Evolutionary conservation across 768 basidiomycete species (phyloP).

Genomic region (Pholiota molesta): DNA sequence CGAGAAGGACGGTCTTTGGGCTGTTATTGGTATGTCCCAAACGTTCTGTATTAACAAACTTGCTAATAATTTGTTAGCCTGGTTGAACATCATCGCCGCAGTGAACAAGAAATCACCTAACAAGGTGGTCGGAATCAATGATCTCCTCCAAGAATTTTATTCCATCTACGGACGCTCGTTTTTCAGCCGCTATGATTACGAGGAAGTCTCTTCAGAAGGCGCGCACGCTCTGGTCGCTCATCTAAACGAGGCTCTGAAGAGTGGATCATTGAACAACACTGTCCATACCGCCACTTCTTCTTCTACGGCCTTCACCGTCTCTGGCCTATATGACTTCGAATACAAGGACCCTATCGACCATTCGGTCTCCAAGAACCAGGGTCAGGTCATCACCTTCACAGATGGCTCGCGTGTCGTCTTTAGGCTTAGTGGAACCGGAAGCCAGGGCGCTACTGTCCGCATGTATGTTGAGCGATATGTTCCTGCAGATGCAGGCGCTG

Average conservation of each 20-base stretch:
- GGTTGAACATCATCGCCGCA: slow-evolving; percentile 96
- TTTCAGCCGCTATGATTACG: slow-evolving; percentile 99
- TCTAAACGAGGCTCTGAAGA: slow-evolving; percentile 71
- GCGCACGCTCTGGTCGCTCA: slow-evolving; percentile 84
- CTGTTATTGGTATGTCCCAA: slow-evolving; percentile 75
- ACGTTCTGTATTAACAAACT: neutral
- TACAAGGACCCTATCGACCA: slow-evolving; percentile 99
- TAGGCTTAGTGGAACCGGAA: slow-evolving; percentile 94
- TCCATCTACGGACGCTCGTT: slow-evolving; percentile 93
- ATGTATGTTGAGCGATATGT: slow-evolving; percentile 96
- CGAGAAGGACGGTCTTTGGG: slow-evolving; percentile 99
- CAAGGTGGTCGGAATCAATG: slow-evolving; percentile 87
- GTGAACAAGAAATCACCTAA: slow-evolving; percentile 77
- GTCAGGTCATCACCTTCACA: slow-evolving; percentile 87
- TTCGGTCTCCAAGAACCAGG: slow-evolving; percentile 93
- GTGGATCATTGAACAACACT: slow-evolving; percentile 68
- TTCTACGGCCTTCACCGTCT: slow-evolving; percentile 73
- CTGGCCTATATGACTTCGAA: slow-evolving; percentile 82
- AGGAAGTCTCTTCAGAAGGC: slow-evolving; percentile 91
- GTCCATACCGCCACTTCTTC: slow-evolving; percentile 69
- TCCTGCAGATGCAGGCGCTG: slow-evolving; percentile 64
- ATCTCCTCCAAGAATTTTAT: slow-evolving; percentile 88
- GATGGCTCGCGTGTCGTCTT: slow-evolving; percentile 96
- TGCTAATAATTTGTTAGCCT: slow-evolving; percentile 55
- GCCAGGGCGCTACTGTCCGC: slow-evolving; percentile 93